phyloP scores from a whole-genome alignment of 768 basidiomycete species.

The Xerocomus spinulosus region DNA sequence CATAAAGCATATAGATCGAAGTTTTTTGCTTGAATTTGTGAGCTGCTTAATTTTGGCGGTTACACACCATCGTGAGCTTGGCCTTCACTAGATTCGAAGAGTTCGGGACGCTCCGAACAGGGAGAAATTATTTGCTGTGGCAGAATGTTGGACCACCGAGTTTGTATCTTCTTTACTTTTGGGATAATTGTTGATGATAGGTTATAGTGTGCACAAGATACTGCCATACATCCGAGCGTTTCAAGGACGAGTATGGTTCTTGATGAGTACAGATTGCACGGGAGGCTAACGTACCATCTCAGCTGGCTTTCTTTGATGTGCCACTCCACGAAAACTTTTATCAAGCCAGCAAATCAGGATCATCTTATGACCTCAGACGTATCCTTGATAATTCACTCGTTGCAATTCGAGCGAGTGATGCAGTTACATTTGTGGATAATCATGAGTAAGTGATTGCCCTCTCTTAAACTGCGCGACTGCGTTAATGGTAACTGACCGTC shows the following conservation, averaged over 20 bases:
- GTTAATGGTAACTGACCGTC: constrained; percentile 1
- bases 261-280: neutral
- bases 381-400: constrained; percentile 71
- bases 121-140: constrained; percentile 56
- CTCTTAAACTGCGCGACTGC: neutral
- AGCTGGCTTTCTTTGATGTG: constrained; percentile 90
- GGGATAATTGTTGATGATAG: neutral
- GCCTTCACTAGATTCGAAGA: constrained; percentile 50
- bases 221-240: constrained; percentile 57
- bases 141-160: constrained; percentile 83
- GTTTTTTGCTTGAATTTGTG: constrained; percentile 69
- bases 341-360: constrained; percentile 64
- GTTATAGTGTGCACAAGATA: constrained; percentile 43
- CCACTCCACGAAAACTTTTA: constrained; percentile 84
- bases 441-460: constrained; percentile 59
- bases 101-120: constrained; percentile 42
- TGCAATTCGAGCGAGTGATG: constrained; percentile 64
- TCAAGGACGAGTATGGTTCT: constrained; percentile 53
- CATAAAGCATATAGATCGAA: constrained; percentile 81
- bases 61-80: neutral
- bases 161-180: constrained; percentile 29
- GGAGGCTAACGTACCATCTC: constrained; percentile 5
- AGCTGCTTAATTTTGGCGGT: constrained; percentile 14
- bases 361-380: constrained; percentile 68
- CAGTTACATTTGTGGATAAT: constrained; percentile 89